Conservation (phyloP, 768 basidiomycete species). For the Leucocoprinus sp. region DNA sequence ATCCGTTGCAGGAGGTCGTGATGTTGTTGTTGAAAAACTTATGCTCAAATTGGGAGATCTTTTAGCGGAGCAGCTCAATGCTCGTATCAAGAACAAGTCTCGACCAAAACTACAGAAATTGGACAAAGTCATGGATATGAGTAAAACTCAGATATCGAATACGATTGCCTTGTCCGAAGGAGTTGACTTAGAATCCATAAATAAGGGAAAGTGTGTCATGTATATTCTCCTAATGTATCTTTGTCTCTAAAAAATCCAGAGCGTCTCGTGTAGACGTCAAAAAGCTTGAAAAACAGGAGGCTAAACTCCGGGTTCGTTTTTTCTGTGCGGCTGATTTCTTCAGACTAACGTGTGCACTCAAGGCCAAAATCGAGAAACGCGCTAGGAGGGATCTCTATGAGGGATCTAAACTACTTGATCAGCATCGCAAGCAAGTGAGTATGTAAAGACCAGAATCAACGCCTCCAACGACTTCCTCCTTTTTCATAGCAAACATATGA, state of each 20-base stretch:
- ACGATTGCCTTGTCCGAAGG: constrained; percentile 77
- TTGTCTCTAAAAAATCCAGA: constrained; percentile 24
- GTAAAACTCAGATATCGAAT: constrained; percentile 69
- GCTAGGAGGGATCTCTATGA: constrained; percentile 86
- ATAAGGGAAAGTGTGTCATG: constrained; percentile 77
- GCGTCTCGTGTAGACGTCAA: constrained; percentile 90
- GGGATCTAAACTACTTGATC: constrained; percentile 90
- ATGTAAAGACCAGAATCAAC: constrained; percentile 3
- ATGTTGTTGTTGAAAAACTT: constrained; percentile 54
- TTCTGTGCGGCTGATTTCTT: constrained; percentile 6
- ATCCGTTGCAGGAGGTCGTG: constrained; percentile 60
- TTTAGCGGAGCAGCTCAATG: constrained; percentile 55
- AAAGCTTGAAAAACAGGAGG: constrained; percentile 94
- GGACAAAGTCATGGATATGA: constrained; percentile 86
- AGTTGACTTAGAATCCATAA: constrained; percentile 85
- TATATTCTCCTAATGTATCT: constrained; percentile 8
- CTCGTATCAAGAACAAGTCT: constrained; percentile 47
- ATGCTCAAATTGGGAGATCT: constrained; percentile 56
- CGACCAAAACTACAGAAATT: constrained; percentile 66
- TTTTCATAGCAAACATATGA: constrained; percentile 82
- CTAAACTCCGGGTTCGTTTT: constrained; percentile 70
- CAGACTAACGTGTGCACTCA: constrained; percentile 5
- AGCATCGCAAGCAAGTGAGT: constrained; percentile 79
- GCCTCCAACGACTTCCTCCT: neutral
- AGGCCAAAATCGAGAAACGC: constrained; percentile 99